Evolutionary conservation across 805 yeast species (phyloP), one percentile per base, ranked within the genome.

Genomic region (Ogataea pilisensis): DNA sequence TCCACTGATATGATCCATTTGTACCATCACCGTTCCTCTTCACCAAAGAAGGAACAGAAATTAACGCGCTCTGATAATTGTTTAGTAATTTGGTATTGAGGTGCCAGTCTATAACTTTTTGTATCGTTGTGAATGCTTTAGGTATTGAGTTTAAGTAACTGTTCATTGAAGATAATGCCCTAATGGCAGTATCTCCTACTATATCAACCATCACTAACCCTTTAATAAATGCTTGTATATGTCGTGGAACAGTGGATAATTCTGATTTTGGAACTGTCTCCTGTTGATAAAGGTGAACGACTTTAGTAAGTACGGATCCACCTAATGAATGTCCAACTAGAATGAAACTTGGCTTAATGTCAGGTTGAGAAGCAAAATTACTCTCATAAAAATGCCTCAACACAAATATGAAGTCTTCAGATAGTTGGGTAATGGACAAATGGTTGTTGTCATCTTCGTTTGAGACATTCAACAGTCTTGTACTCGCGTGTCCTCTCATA

Each of bases 321-420:
- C 99, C 99, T 25, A 95, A 68, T 1, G 96, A 87, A 61, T 91
- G 99, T 0, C 98, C 98, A 4, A 90, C 69, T 2, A 89, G 63
- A 39, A 82, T 74, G 3, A 86, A 49, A 44, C 67, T 60, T 2
- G 73, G 61, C 17, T 60, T 49, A 2, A 36, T 16, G 11, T 40
- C 44, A 2, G 45, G 40, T 8, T 39, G 28, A 7, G 38, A 34
- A n/a, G 40, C 42, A 37, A 40, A 56, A 31, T 44, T 42, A 8
- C 39, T 37, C 7, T 38, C 43, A 3, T 66, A 48, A 35, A 84
- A 70, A 24, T 61, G 46, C 3, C 57, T 53, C 0, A 85, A 35
- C 1, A 90, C 55, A 31, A 63, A 66, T 0, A 58, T 51, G 38
- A 82, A 75, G 62, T 95, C 99, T 0, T 57, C 56, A 0, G 73